Conservation (phyloP, 495 filamentous ascomycete species). For the Aspergillus nidulans region DNA sequence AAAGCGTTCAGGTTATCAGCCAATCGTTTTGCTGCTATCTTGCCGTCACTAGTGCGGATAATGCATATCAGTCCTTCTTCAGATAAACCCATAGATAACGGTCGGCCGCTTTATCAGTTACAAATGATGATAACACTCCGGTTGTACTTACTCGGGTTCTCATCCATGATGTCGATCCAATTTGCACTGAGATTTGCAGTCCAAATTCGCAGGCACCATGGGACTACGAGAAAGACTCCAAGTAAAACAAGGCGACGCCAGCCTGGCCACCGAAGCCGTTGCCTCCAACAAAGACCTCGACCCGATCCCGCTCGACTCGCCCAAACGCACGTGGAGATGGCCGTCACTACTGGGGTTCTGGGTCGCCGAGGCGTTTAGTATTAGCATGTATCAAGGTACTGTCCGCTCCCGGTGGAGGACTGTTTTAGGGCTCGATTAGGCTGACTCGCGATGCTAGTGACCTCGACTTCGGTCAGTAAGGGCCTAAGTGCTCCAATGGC, state of each 20-base stretch:
- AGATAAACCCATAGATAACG: constrained; percentile 3
- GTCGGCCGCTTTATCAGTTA: not conserved
- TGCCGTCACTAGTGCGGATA: not conserved
- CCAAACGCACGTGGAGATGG: constrained; percentile 24
- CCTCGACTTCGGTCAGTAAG: constrained; percentile 13
- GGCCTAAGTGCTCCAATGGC: constrained; percentile 16
- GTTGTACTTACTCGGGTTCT: not conserved
- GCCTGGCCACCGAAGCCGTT: constrained; percentile 6
- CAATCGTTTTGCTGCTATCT: not conserved
- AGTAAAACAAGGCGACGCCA: constrained; percentile 14
- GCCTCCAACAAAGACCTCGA: constrained; percentile 19
- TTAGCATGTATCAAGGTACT: constrained; percentile 21
- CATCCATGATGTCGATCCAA: not conserved
- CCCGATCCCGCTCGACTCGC: constrained; percentile 15
- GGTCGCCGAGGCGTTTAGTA: constrained; percentile 26
- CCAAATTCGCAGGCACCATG: not conserved
- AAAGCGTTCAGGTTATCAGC: constrained; percentile 3
- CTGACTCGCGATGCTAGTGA: constrained; percentile 4
- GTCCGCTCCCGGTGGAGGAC: not conserved
- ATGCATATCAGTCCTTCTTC: not conserved
- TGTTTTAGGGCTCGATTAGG: not conserved
- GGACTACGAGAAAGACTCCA: constrained; percentile 13
- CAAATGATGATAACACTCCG: not conserved
- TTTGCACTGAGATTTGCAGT: not conserved
- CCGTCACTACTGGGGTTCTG: constrained; percentile 25